Base-by-base conservation (phyloP, 192 early-diverging fungal species). In the Obelidium mucronatum region DNA sequence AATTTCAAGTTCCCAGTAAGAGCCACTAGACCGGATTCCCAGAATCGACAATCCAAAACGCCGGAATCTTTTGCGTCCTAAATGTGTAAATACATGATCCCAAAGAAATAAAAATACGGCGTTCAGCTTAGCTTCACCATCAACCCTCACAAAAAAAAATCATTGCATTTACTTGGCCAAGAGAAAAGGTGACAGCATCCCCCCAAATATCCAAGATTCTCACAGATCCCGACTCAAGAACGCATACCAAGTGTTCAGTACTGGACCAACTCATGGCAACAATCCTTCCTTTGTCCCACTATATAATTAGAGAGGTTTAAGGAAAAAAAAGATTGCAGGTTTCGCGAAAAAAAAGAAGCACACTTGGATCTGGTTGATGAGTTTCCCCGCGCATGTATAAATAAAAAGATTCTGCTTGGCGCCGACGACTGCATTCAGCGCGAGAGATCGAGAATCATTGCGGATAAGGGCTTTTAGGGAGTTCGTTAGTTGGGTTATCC, bases 191-290 rank as follows among this genome's bases (percentile, higher is more conserved):
- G 1, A 85, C 89, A 66, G 88, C 89, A 65, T 93, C 90, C 1
- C 96, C 98, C 71, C 92, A 85, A 34, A 98, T 84, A 67, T 91
- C 90, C 65, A 94, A 95, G 72, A 97, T 78, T 1, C 92, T 79
- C 33, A 98, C 92, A 26, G 76, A 87, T 42, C 95, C 97, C 78
- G 94, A 91, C 66, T 95, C 93, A 73, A 94, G 82, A 8, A 97
- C 94, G 40, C 93, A 94, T 15, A 97, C 85, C 26, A 99, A 85
- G 65, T 94, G 85, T 66, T 98, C 97, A 13, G 85, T 87, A 35
- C 87, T 88, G 37, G 93, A 95, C 98, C 98, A 99, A 70, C 92
- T 92, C 86, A 99, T 91, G 1, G 86, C 89, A n/a, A 98, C 90
- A 67, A 99, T 93, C 5, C 88, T 89, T 61, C 92, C 91, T 72